phyloP scores from a whole-genome alignment of 2,329 filamentous ascomycete genomes.

The Fusarium sp. region DNA sequence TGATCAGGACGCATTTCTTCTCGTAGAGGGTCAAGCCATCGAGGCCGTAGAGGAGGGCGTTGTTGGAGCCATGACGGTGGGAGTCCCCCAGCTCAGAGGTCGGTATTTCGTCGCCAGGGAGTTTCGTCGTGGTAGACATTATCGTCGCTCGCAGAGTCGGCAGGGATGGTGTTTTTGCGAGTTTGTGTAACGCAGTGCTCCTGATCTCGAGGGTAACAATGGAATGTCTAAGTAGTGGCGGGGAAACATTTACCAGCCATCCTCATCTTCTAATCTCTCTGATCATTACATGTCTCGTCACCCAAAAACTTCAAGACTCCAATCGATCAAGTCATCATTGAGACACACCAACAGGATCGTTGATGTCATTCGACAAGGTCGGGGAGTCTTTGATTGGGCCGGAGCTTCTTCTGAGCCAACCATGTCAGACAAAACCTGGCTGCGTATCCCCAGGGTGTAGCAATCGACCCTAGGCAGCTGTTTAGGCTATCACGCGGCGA shows the following conservation, averaged over 20 bases:
- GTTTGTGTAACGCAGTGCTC: background rate
- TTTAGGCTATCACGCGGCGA: background rate
- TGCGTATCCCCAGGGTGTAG: background rate
- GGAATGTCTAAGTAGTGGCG: background rate
- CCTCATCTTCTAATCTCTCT: background rate
- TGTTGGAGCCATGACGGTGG: background rate
- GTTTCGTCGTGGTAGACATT: slow-evolving; percentile 13
- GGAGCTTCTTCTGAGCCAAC: background rate
- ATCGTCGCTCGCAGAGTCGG: background rate
- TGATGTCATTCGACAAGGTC: slow-evolving; percentile 28
- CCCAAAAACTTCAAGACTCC: background rate
- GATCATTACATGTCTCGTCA: background rate
- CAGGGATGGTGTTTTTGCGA: background rate
- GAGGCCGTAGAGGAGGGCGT: slow-evolving; percentile 21
- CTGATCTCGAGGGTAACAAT: background rate
- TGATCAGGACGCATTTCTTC: slow-evolving; percentile 53
- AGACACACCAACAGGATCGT: slow-evolving; percentile 4
- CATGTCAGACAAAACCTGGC: background rate
- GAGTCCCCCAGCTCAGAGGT: slow-evolving; percentile 5
- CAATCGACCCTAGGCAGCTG: background rate
- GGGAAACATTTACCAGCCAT: background rate
- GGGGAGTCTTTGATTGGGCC: background rate
- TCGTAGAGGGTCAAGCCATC: slow-evolving; percentile 50
- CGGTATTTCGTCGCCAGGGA: background rate
- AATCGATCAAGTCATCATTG: slow-evolving; percentile 9